These are phyloP conservation scores for Athelia sp. DNA, from an alignment of 1,284 basidiomycete genomes.

Conservation along the genomic window DNA sequence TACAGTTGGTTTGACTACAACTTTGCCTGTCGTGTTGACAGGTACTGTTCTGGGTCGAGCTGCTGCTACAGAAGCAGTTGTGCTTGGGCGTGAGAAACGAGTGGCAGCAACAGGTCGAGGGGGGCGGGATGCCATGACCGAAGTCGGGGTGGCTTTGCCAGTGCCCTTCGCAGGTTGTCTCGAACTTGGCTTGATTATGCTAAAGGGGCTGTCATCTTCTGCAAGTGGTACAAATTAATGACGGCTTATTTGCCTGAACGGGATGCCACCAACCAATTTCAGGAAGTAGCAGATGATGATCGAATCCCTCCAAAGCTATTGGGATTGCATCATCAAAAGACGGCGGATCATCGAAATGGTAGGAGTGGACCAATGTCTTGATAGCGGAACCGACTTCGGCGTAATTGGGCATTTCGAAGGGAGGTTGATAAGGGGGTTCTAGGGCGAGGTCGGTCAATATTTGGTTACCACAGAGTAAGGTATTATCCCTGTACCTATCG, in stretches of 20 bases:
- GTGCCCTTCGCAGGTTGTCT: background rate
- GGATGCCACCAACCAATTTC: background rate
- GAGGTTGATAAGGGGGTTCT: background rate
- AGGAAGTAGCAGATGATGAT: background rate
- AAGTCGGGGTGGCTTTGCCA: background rate
- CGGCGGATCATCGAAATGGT: background rate
- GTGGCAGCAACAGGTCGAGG: background rate
- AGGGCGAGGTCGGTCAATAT: background rate
- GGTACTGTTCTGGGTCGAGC: background rate
- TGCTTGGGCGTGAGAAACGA: background rate
- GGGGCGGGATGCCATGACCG: background rate
- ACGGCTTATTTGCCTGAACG: background rate
- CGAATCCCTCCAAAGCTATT: background rate
- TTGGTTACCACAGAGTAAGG: background rate
- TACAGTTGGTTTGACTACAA: background rate
- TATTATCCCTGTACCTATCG: conserved; percentile 27
- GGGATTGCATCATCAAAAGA: background rate
- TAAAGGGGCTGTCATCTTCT: background rate
- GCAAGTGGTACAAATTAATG: background rate
- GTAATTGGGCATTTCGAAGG: background rate
- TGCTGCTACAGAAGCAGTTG: background rate
- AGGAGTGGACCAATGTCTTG: background rate
- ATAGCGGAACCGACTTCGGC: background rate
- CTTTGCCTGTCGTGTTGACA: background rate
- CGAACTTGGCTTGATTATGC: background rate